Evolutionary conservation across 2,329 filamentous ascomycete genomes (phyloP).

Genomic region (Alternaria viburni): DNA sequence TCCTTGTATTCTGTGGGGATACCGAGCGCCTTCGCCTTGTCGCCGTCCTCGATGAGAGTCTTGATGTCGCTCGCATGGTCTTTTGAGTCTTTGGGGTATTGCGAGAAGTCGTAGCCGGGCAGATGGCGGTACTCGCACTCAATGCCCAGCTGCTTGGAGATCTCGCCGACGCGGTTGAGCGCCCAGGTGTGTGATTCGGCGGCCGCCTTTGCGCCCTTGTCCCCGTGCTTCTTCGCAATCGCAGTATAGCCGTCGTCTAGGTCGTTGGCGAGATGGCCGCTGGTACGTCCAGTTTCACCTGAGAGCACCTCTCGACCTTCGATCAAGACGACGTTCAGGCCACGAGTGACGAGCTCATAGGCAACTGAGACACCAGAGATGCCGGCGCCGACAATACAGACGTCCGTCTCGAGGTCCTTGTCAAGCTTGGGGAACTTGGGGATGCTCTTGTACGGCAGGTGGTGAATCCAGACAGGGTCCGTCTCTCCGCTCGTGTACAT

Average conservation of each 20-base stretch:
- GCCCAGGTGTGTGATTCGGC: constrained; percentile 64
- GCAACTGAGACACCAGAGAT: constrained; percentile 61
- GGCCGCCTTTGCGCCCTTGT: constrained; percentile 55
- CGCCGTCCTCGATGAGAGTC: constrained; percentile 55
- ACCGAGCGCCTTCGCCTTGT: constrained; percentile 53
- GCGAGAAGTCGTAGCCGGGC: constrained; percentile 59
- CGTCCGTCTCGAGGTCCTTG: constrained; percentile 55
- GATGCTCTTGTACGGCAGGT: constrained; percentile 53
- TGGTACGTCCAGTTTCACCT: constrained; percentile 62
- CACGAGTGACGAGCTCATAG: constrained; percentile 61
- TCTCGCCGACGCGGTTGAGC: constrained; percentile 58
- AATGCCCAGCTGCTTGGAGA: constrained; percentile 57
- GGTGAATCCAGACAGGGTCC: constrained; percentile 62
- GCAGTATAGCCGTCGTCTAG: constrained; percentile 61
- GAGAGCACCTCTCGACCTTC: constrained; percentile 62
- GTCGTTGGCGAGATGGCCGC: constrained; percentile 61
- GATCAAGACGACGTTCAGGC: constrained; percentile 58
- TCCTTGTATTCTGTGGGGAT: constrained; percentile 53
- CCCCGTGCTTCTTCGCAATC: constrained; percentile 61
- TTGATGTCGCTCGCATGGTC: constrained; percentile 56
- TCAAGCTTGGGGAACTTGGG: constrained; percentile 54
- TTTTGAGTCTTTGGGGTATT: constrained; percentile 52
- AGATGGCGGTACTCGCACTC: constrained; percentile 64
- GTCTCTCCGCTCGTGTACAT: constrained; percentile 58
- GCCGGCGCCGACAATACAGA: constrained; percentile 60